phyloP scores from a whole-genome alignment of 202 grass and related monocot genomes.

The Schoenoplectus tabernaemontani region DNA sequence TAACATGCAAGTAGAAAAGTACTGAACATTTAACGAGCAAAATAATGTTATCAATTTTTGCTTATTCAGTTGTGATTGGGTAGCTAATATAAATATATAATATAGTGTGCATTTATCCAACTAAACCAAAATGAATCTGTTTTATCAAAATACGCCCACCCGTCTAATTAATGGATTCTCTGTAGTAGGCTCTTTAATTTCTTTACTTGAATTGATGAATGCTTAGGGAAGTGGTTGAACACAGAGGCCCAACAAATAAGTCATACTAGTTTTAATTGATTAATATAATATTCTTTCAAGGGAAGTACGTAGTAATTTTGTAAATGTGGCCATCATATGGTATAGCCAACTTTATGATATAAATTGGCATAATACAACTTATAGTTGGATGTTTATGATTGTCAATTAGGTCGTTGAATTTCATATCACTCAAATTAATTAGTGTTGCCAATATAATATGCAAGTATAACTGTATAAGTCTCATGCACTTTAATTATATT shows the following conservation, averaged over 20 bases:
- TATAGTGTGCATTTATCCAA: not conserved
- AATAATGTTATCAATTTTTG: not conserved
- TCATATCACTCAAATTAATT: not conserved
- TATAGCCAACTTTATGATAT: not conserved
- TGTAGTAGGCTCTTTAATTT: not conserved
- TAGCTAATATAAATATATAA: not conserved
- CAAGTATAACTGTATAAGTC: not conserved
- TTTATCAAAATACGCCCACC: not conserved
- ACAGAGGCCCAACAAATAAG: not conserved
- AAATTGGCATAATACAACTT: not conserved
- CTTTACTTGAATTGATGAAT: conserved; percentile 3
- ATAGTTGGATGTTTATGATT: not conserved
- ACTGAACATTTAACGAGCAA: not conserved
- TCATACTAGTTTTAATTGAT: not conserved
- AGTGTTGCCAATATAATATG: not conserved
- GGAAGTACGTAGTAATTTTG: not conserved
- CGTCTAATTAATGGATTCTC: not conserved
- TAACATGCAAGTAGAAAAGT: not conserved
- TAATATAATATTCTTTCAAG: not conserved
- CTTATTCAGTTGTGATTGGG: not conserved
- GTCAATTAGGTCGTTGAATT: not conserved
- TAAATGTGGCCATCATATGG: not conserved
- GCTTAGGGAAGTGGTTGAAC: not conserved
- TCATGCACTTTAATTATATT: not conserved
- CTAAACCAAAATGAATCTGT: not conserved